Evolutionary conservation across 1,139 yeast species (phyloP).

Genomic region (Chernovozyma aurita): DNA sequence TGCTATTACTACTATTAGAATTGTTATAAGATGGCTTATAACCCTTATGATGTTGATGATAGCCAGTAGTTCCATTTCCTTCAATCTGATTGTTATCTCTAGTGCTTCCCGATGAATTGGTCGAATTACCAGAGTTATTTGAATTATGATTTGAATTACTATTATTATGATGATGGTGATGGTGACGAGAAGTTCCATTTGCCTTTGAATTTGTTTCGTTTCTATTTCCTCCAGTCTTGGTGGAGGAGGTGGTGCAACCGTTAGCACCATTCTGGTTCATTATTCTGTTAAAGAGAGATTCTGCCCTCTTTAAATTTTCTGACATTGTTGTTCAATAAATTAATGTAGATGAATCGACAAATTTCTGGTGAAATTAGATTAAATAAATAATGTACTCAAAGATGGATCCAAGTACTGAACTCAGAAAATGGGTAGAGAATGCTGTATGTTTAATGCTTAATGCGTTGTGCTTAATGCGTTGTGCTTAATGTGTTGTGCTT

Average conservation of each 20-base stretch:
- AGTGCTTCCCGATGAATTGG: neutral
- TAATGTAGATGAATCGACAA: too few species aligned
- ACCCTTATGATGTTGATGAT: neutral
- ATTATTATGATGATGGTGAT: conserved; percentile 10
- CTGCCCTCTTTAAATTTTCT: conserved; percentile 47
- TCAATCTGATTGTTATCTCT: neutral
- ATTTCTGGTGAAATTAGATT: too few species aligned
- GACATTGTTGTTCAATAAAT: conserved; percentile 39
- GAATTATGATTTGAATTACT: conserved; percentile 8
- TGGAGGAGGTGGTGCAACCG: conserved; percentile 3
- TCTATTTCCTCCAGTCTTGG: neutral
- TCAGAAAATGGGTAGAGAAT: too few species aligned
- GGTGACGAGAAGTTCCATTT: conserved; percentile 1
- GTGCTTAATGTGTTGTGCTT: too few species aligned
- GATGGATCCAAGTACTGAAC: too few species aligned
- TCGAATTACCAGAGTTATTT: conserved; percentile 3
- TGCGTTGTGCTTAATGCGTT: too few species aligned
- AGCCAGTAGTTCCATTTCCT: neutral
- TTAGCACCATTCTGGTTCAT: conserved; percentile 34
- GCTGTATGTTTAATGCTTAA: too few species aligned
- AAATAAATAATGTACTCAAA: too few species aligned
- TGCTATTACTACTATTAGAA: too few species aligned
- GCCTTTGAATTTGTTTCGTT: neutral
- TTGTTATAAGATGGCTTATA: too few species aligned
- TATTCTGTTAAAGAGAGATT: conserved; percentile 45